Conservation (phyloP, 179 eudicot genomes). For the Sideroxylon spinosum region DNA sequence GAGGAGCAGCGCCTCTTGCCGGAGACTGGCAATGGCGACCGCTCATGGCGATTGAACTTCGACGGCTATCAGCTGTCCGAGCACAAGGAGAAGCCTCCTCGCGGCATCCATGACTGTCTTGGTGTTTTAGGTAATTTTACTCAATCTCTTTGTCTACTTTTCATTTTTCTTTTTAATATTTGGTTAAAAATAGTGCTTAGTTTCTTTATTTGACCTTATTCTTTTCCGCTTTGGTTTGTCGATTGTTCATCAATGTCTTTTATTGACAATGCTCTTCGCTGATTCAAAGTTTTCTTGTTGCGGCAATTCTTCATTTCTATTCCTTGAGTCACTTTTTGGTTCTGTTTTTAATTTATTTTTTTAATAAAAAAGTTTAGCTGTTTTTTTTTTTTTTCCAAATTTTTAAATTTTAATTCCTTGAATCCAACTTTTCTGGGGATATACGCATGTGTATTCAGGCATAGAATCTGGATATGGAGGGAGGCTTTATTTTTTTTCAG, state of each 20-base stretch:
- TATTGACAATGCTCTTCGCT: slow-evolving; percentile 10
- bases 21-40: slow-evolving; percentile 26
- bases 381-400: too few relatives aligned
- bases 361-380: too few relatives aligned
- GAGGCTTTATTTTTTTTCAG: too few relatives aligned
- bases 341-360: too few relatives aligned
- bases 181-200: too few relatives aligned
- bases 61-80: slow-evolving; percentile 49
- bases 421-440: too few relatives aligned
- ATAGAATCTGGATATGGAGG: too few relatives aligned
- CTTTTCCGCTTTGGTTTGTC: not conserved
- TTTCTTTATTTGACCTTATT: not conserved
- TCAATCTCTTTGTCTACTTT: not conserved
- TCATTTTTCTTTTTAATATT: too few relatives aligned
- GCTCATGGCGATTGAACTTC: slow-evolving; percentile 75
- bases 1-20: slow-evolving; percentile 44
- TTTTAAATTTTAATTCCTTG: too few relatives aligned
- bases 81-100: slow-evolving; percentile 55
- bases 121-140: slow-evolving; percentile 56
- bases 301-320: too few relatives aligned
- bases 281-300: not conserved
- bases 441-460: too few relatives aligned
- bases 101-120: slow-evolving; percentile 66
- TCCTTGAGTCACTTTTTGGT: too few relatives aligned
- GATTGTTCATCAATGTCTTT: not conserved